Base-by-base conservation (phyloP, 192 early-diverging fungal genomes). In the Chytriomyces confervae region DNA sequence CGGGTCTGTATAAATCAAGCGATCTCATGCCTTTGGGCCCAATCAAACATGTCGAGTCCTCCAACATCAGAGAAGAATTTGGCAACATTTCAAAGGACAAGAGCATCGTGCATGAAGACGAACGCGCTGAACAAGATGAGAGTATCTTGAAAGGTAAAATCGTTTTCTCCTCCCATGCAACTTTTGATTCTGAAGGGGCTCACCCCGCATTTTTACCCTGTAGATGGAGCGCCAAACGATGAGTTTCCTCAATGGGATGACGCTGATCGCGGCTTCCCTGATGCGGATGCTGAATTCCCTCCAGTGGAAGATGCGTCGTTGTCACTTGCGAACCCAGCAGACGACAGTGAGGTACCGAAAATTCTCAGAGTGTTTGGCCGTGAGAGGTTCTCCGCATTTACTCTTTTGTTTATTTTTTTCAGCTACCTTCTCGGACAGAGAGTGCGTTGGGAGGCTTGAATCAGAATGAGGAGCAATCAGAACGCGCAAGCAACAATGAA, bases 241-340 rank as follows among this genome's bases (percentile, higher is more conserved):
- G 53, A 45, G 29, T 65, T 63, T 11, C 68, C 11, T n/a, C 29
- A 64, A 66, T 47, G 47, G 65, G 29, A 61, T n/a, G 50, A 51
- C 6, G 62, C 46, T 18, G 73, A 67, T 24, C 62, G 65, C 20
- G 73, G n/a, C 7, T 66, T 75, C 61, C 73, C 73, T 10, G 53
- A 57, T n/a, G 62, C 16, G 49, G 65, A 75, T 64, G 46, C 63
- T 0, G 73, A 65, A 7, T 63, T 75, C 23, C 36, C 46, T 65
- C 44, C 61, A 11, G 47, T 64, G 50, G 73, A 66, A n/a, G 71
- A 61, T 11, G 71, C 27, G 3, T 75, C 73, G 47, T 43, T 75
- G 43, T 44, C 73, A 65, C 47, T 67, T 7, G 71, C 29, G 7
- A 16, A 11, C 11, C 24, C 66, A 46, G 46, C 46, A 0, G 45